Evolutionary conservation across 257 asterid genomes (phyloP), one percentile per base, ranked within the genome.

Genomic region (Solanum pennellii): DNA sequence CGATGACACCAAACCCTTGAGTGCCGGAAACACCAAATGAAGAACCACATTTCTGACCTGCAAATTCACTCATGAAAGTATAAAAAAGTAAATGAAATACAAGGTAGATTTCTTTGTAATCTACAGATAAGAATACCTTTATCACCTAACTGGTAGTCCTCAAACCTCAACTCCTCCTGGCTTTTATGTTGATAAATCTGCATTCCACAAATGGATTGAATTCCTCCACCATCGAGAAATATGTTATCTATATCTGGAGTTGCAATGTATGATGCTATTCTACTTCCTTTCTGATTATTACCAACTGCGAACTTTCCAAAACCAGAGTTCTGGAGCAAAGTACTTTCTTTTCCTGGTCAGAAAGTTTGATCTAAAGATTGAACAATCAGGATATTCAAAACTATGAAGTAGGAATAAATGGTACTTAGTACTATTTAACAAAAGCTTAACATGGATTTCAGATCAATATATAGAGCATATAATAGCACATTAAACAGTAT

Each of bases 161-260:
- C 62, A 52, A 52, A 52, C 62, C 62, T 52, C 0, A 52, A 52
- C 97, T 96, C 98, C 89, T 95, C 99, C 62, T 96, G 98, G 88
- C 93, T 95, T 90, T 96, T 94, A 29, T 91, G 92, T 90, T 91
- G 86, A 88, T 93, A 92, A 79, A 71, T 88, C 20, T 91, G 91
- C 96, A 95, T 94, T 91, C 94, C 97, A 33, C 97, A 93, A 85
- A 95, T 93, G 59, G 99, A 96, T 89, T 89, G 91, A 23, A 93
- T 83, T 45, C 92, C 91, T 23, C 89, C 95, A 86, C 89, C 88
- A 39, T 52, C 41, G 12, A 92, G 88, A 88, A 83, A 88, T 88
- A 11, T 16, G 31, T 88, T 92, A 84, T 87, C 95, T 41, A 91
- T 75, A 86, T 92, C 98, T 74, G 93, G 86, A 42, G 98, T 92